Evolutionary conservation across 176 grass and related monocot species (phyloP), one percentile per base, ranked within the genome.

Genomic region (Luzula sylvatica): DNA sequence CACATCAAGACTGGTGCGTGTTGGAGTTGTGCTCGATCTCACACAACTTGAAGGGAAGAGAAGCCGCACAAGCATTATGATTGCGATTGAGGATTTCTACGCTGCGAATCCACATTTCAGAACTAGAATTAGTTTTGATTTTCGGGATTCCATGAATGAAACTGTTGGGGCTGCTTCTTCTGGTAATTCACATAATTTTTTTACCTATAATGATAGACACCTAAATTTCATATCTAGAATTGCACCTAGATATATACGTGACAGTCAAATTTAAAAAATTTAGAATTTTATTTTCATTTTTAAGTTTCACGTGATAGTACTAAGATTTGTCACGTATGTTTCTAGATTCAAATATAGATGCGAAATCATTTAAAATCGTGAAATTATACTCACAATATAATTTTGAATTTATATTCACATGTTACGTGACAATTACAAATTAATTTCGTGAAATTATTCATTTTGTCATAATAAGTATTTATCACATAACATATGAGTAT

Each of bases 61-160:
- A 52, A 63, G 54, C 53, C 35, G 44, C 5, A 25, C 71, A 2
- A 67, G 65, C 70, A 39, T 85, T 20, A 27, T 40, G 22, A 78
- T 85, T 65, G 81, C 81, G 2, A 9, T 79, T 39, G 60, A 75
- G 28, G 75, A 85, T 24, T 71, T 85, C 28, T 85, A 85, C 24
- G 65, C 30, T 9, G 26, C 70, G 6, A 60, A 67, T 48, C 48
- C 53, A 2, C n/a, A 16, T 26, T 75, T 50, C 47, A 14, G 3
- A 32, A 73, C 74, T 1, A 62, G 74, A 38, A 42, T 78, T 4
- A 5, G 3, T 11, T 71, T 83, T 40, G 20, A 61, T 25, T 40
- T 25, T 47, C 45, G 29, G 26, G 69, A 79, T 20, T 85, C 75
- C 16, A 1, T 35, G 23, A 15, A n/a, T 9, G 75, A 85, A 32